Percentiles rank a stretch among this genome's conserved stretches.
Conservation (phyloP, 1,284 basidiomycete species). For the Trametes polyzona region DNA sequence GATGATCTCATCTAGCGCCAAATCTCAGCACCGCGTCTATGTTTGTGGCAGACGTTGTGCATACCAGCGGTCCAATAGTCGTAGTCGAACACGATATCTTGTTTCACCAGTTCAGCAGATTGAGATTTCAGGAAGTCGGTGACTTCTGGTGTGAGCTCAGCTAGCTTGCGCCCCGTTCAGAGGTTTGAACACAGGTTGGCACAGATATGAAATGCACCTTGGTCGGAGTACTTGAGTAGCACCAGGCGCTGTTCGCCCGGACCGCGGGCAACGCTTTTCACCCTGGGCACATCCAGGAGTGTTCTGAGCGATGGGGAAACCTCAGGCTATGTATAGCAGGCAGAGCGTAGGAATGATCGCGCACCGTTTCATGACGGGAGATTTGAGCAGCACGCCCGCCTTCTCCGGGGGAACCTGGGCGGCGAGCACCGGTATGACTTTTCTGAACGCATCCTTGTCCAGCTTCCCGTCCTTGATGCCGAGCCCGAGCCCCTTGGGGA, state of each 20-base stretch:
- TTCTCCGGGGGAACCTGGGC: constrained; percentile 62
- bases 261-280: constrained; percentile 61
- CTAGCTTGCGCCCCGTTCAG: constrained; percentile 54
- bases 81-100: constrained; percentile 74
- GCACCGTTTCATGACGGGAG: constrained; percentile 61
- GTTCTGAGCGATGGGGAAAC: constrained; percentile 38
- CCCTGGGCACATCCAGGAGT: constrained; percentile 68
- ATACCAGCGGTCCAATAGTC: constrained; percentile 85
- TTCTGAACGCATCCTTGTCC: constrained; percentile 67
- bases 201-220: constrained; percentile 51
- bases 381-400: constrained; percentile 59
- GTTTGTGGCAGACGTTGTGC: background rate
- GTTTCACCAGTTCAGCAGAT: constrained; percentile 56
- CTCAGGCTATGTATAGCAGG: constrained; percentile 1
- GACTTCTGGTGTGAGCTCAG: constrained; percentile 61
- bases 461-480: constrained; percentile 48
- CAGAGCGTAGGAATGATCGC: constrained; percentile 31
- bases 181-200: constrained; percentile 8
- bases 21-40: background rate
- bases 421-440: constrained; percentile 68
- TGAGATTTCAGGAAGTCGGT: constrained; percentile 58
- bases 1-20: constrained; percentile 77
- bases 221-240: constrained; percentile 57
- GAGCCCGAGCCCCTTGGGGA: constrained; percentile 56
- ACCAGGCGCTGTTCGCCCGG: constrained; percentile 59